A percentile compares a stretch with the other conserved stretches of the same genome.
Evolutionary conservation across 75 land plant species (phyloP).

Genomic region (Pinus taeda): DNA sequence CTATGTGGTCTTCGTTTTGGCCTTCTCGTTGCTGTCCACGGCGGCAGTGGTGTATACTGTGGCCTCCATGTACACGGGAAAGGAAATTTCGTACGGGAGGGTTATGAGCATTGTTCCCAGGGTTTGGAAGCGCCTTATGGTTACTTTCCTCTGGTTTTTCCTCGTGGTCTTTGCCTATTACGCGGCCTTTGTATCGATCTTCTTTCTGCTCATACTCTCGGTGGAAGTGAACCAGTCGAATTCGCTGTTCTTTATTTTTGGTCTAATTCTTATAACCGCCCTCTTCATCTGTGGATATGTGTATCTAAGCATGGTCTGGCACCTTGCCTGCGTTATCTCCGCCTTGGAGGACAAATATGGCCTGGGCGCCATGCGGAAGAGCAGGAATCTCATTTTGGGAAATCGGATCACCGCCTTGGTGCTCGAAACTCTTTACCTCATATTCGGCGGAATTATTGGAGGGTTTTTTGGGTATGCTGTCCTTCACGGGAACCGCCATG

Average conservation of each 20-base stretch:
- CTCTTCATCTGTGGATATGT: slow-evolving; percentile 41
- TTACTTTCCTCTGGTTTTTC: slow-evolving; percentile 41
- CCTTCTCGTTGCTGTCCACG: slow-evolving; percentile 64
- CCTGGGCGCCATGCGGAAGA: slow-evolving; percentile 57
- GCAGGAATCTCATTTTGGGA: slow-evolving; percentile 55
- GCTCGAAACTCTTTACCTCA: slow-evolving; percentile 18
- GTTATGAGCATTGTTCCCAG: slow-evolving; percentile 61
- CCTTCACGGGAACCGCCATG: neutral
- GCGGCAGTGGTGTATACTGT: slow-evolving; percentile 56
- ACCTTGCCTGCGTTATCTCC: slow-evolving; percentile 83
- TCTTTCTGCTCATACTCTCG: slow-evolving; percentile 16
- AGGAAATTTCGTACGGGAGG: slow-evolving; percentile 33
- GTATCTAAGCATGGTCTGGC: slow-evolving; percentile 73
- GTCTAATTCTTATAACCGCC: neutral
- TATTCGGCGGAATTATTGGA: neutral
- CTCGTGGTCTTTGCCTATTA: slow-evolving; percentile 26
- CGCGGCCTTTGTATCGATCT: slow-evolving; percentile 9
- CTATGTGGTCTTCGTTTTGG: slow-evolving; percentile 33
- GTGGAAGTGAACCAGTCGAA: neutral
- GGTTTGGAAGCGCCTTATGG: slow-evolving; percentile 55
- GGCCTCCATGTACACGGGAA: slow-evolving; percentile 26
- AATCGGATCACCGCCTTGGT: slow-evolving; percentile 26
- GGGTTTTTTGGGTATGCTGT: neutral
- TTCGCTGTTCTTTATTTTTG: too few relatives aligned
- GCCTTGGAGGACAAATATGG: slow-evolving; percentile 87